A percentile compares a stretch with the other conserved stretches of the same genome.
phyloP scores from a whole-genome alignment of 2,329 filamentous ascomycete genomes.

The Aureobasidium sp. region DNA sequence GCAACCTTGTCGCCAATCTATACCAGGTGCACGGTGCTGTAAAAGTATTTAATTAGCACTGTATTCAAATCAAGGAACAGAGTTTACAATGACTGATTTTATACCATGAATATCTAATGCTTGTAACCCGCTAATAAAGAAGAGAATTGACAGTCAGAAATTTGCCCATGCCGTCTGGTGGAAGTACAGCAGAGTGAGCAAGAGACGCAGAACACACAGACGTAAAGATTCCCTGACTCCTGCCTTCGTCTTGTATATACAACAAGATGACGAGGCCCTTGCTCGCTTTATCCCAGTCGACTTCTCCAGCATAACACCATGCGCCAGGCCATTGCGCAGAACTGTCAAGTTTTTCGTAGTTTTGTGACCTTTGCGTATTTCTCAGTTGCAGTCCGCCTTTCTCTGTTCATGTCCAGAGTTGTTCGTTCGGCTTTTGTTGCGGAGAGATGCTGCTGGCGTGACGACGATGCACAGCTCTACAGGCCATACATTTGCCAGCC shows the following conservation, averaged over 20 bases:
- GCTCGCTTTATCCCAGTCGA: background rate
- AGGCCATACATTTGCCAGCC: constrained; percentile 7
- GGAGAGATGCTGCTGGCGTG: background rate
- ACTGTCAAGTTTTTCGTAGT: background rate
- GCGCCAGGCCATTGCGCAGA: background rate
- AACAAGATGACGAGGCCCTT: background rate
- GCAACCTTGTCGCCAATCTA: background rate
- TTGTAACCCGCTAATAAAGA: background rate
- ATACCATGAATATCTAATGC: constrained; percentile 2
- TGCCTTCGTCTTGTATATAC: constrained; percentile 3
- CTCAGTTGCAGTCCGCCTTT: background rate
- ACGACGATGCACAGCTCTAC: background rate
- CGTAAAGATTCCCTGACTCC: background rate
- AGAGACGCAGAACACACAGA: background rate
- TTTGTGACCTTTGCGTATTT: background rate
- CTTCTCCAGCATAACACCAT: background rate
- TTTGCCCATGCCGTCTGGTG: background rate
- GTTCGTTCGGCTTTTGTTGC: background rate
- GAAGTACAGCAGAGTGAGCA: background rate
- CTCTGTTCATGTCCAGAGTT: background rate
- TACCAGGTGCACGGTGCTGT: background rate
- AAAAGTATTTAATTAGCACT: background rate
- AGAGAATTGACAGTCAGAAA: background rate
- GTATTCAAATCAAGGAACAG: background rate
- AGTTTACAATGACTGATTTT: background rate